These are phyloP conservation scores for Suillus brevipes DNA, from an alignment of 768 basidiomycete genomes.

Conservation along the genomic window DNA sequence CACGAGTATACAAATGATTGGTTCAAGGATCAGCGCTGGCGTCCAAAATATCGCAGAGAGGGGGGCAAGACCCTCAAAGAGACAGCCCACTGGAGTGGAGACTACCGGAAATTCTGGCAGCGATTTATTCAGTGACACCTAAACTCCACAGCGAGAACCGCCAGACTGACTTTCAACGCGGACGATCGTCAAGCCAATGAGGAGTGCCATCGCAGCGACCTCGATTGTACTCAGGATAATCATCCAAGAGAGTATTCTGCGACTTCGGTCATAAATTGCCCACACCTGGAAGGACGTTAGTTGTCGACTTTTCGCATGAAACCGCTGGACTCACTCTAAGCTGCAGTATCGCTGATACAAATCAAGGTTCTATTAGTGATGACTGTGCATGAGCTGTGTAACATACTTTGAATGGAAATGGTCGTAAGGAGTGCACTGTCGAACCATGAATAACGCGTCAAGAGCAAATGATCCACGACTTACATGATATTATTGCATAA, in stretches of 20 bases:
- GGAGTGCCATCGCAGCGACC: slow-evolving; percentile 7
- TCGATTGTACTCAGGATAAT: slow-evolving; percentile 6
- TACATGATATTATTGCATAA: slow-evolving; percentile 12
- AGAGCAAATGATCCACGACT: neutral
- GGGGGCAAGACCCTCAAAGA: slow-evolving; percentile 18
- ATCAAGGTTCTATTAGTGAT: neutral
- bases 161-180: slow-evolving; percentile 9
- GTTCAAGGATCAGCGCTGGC: slow-evolving; percentile 26
- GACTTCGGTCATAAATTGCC: slow-evolving; percentile 13
- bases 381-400: neutral
- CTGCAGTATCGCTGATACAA: slow-evolving; percentile 8
- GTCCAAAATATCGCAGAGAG: slow-evolving; percentile 26
- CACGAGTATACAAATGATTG: slow-evolving; percentile 25
- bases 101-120: slow-evolving; percentile 19
- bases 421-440: slow-evolving; percentile 15
- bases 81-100: slow-evolving; percentile 24
- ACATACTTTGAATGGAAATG: slow-evolving; percentile 14
- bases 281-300: slow-evolving; percentile 12
- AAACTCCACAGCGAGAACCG: neutral
- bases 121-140: neutral
- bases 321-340: slow-evolving; percentile 5
- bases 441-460: neutral
- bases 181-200: slow-evolving; percentile 12
- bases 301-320: neutral
- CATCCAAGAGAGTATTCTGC: slow-evolving; percentile 6